Conservation (phyloP, 164 flowering plant species). For the Litsea cubeba region DNA sequence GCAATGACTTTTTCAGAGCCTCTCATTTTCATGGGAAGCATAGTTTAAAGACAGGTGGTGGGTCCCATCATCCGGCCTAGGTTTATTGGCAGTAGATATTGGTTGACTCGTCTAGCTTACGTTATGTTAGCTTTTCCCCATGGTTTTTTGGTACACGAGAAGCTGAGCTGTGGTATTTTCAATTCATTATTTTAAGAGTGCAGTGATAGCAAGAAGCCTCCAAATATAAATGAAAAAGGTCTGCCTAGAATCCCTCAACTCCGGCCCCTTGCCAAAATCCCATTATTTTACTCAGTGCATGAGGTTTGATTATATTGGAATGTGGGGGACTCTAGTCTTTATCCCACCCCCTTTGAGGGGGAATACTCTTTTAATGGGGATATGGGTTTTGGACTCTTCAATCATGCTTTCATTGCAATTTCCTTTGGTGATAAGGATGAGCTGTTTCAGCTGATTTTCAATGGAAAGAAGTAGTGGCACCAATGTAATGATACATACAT, state of each 20-base stretch:
- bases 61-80: background rate
- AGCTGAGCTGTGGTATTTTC: background rate
- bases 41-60: background rate
- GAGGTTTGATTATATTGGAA: constrained; percentile 1
- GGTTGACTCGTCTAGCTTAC: background rate
- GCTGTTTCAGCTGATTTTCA: background rate
- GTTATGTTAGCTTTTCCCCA: background rate
- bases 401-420: background rate
- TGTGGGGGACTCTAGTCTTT: constrained; percentile 7
- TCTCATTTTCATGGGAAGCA: background rate
- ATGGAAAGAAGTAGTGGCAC: background rate
- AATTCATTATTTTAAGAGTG: background rate
- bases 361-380: background rate
- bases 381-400: background rate
- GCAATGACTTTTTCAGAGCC: background rate
- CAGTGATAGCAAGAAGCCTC: background rate
- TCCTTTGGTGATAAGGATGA: background rate
- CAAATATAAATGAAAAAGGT: background rate
- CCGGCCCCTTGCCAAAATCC: background rate
- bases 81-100: background rate
- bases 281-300: constrained; percentile 1
- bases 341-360: constrained; percentile 1
- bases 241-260: constrained; percentile 8
- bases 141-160: background rate
- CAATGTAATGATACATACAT: background rate